Evolutionary conservation across 768 basidiomycete genomes (phyloP).

Genomic region (Hericium coralloides): DNA sequence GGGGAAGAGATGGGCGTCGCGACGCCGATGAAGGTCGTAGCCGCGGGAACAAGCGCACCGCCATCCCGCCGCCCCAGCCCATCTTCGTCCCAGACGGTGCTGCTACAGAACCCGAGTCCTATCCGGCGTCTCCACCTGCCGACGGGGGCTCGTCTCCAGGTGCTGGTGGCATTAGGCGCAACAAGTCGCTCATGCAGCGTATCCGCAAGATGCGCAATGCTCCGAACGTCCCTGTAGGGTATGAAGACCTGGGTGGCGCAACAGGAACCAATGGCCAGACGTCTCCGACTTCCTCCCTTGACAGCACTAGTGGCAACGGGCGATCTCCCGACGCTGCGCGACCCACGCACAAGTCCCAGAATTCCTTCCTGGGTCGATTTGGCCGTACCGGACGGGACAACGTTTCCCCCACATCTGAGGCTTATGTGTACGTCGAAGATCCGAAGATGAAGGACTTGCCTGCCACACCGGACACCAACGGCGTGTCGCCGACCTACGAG

Average conservation of each 20-base stretch:
- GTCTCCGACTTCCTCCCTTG: slow-evolving; percentile 35
- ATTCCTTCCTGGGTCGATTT: slow-evolving; percentile 73
- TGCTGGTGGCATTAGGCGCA: slow-evolving; percentile 50
- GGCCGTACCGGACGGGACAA: slow-evolving; percentile 34
- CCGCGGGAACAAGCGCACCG: slow-evolving; percentile 34
- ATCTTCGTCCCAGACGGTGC: slow-evolving; percentile 43
- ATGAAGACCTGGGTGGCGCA: slow-evolving; percentile 27
- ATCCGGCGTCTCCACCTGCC: slow-evolving; percentile 31
- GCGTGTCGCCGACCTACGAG: slow-evolving; percentile 12
- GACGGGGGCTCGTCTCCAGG: slow-evolving; percentile 32
- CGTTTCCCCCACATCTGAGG: slow-evolving; percentile 33
- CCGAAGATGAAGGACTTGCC: slow-evolving; percentile 48
- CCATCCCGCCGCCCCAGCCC: slow-evolving; percentile 74
- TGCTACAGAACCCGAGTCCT: slow-evolving; percentile 22
- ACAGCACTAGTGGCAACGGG: slow-evolving; percentile 16
- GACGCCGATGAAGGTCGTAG: slow-evolving; percentile 30
- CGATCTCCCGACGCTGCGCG: slow-evolving; percentile 21
- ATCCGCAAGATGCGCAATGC: slow-evolving; percentile 84
- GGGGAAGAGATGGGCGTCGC: slow-evolving; percentile 43
- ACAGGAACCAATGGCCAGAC: slow-evolving; percentile 32
- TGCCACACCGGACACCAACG: slow-evolving; percentile 28
- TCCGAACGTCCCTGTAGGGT: slow-evolving; percentile 68
- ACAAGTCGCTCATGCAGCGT: slow-evolving; percentile 80
- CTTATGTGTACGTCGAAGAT: slow-evolving; percentile 61
- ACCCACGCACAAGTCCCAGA: slow-evolving; percentile 64